Base-by-base conservation (phyloP, 805 yeast genomes). In the Cyberlindnera lachancei region DNA sequence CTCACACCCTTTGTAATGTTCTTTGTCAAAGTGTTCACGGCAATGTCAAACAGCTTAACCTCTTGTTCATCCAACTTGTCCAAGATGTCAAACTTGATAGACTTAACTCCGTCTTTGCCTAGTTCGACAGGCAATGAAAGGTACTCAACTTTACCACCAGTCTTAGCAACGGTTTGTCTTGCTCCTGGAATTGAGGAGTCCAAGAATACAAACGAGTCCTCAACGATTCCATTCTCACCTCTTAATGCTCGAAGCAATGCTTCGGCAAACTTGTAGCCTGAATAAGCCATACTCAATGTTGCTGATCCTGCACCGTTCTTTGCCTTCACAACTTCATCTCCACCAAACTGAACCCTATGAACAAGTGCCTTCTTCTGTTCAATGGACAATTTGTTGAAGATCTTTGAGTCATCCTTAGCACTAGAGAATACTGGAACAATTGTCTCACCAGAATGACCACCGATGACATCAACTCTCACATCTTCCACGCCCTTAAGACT, bases 381-480 rank as follows among this genome's bases (percentile, higher is more conserved):
- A 35, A 42, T 45, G 45, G 33, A 38, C 44, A 38, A 44, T 27
- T 27, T 24, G n/a, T 30, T 21, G 31, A 35, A 48, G 17, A 40
- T 36, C n/a, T n/a, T n/a, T n/a, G n/a, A n/a, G n/a, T n/a, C n/a
- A 27, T 37, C 12, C 17, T 33, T 35, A 6, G 35, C 45, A 10
- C 36, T 43, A 8, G 63, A 34, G 52, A 54, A 51, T 50, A 87
- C 68, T 34, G 96, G 96, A 25, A 87, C 92, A 53, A 87, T 87
- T 30, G 96, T 87, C 55, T 81, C 90, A 44, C 96, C 96, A 20
- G 95, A 84, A 68, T 87, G 96, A 33, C 96, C 96, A 41, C 96
- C 96, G 46, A 87, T 29, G 20, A 29, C 31, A 15, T 86, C 46
- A 7, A 48, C 46, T 14, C 33, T 31, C 23, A 37, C 23, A 55